Evolutionary conservation across 306 rosid species (phyloP), one percentile per base, ranked within the genome.

Genomic region (Castanopsis chinensis): DNA sequence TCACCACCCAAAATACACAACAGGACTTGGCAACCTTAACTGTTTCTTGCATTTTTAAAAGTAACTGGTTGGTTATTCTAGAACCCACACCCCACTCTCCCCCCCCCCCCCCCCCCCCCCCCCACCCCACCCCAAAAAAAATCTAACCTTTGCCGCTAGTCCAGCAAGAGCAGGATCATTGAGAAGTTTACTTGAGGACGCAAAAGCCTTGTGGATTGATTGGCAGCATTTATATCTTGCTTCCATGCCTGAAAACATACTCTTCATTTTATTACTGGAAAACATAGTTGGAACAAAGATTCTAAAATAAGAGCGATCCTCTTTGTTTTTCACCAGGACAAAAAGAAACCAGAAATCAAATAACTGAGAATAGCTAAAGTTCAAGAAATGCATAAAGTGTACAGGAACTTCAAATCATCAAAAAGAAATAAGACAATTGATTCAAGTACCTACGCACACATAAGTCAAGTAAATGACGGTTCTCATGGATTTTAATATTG

Each of bases 221-320:
- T 82, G 85, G 88, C 98, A 95, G 80, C 99, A 95, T 55, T 88
- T 88, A 86, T 86, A 82, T 81, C 98, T 87, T 71, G 91, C 88
- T 83, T 95, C 99, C 99, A 95, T 95, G 53, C 96, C 99, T 93
- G 86, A 56, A 84, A 79, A 73, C 70, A 51, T 37, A 15, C 69
- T 57, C 60, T 21, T n/a, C 30, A 53, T 75, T 63, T 13, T 18
- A 28, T 60, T 76, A 7, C 23, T 41, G 60, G 30, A 74, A 78
- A 61, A 61, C 30, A 32, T 55, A 80, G 67, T 32, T 61, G 75
- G 79, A 61, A 32, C 1, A 55, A 4, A 41, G 51, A 68, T 41
- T 57, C 21, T 13, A 33, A 18, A 52, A 45, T 17, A 56, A 23
- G 68, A 30, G 32, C 18, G 15, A 13, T 74, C 5, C 67, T 43